Percentiles rank a stretch among this genome's conserved stretches.
These are phyloP conservation scores for Euphorbia tirucalli DNA, from an alignment of 345 rosid genomes.

Conservation along the genomic window DNA sequence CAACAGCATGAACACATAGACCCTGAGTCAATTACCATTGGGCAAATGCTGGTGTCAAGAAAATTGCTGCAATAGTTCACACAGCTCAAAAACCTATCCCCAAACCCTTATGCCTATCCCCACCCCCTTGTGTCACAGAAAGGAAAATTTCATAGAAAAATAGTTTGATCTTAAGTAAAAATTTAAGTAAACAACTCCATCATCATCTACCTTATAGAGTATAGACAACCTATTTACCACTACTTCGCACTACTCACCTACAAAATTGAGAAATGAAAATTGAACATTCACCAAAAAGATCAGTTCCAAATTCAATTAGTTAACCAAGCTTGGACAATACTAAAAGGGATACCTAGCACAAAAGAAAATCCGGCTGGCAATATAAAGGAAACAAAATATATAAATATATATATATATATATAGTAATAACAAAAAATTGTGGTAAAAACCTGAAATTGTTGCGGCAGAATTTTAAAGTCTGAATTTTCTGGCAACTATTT, in stretches of 20 bases:
- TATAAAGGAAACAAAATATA: no score
- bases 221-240: neutral
- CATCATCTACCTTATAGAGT: no score
- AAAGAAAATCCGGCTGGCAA: neutral
- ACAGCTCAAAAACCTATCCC: neutral
- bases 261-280: neutral
- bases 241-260: no score
- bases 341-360: neutral
- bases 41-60: neutral
- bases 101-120: no score
- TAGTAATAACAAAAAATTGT: neutral
- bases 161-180: neutral
- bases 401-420: no score
- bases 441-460: conserved; percentile 62
- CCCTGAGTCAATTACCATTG: neutral
- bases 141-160: neutral
- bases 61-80: neutral
- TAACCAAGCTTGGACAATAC: neutral
- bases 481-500: conserved; percentile 60
- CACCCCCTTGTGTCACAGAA: neutral
- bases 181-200: neutral
- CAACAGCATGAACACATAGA: neutral
- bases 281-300: neutral
- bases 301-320: neutral
- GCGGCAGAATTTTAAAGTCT: conserved; percentile 58